These are phyloP conservation scores for Tieghemostelium lacteum DNA, from an alignment of 78 protist species.

Conservation along the genomic window DNA sequence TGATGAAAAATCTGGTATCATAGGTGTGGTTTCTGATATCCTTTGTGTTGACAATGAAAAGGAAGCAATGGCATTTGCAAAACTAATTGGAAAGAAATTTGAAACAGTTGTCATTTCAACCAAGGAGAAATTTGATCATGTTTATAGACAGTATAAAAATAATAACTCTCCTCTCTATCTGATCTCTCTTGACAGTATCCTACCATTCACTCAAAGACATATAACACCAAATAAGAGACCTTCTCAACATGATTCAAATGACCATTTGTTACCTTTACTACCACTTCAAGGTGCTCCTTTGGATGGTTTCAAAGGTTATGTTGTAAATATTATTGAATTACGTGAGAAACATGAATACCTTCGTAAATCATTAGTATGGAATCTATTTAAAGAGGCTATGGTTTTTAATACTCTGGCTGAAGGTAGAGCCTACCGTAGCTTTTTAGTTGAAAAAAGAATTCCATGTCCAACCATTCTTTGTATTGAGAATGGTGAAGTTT, in stretches of 20 bases:
- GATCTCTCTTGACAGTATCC: conserved; percentile 9
- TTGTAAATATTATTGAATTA: conserved; percentile 44
- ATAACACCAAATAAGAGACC: neutral
- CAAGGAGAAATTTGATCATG: neutral
- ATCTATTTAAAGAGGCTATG: conserved; percentile 39
- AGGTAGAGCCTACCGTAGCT: neutral
- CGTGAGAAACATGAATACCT: conserved; percentile 58
- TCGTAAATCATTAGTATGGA: conserved; percentile 47
- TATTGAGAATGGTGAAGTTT: conserved; percentile 18
- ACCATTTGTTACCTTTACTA: neutral
- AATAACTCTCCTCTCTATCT: neutral
- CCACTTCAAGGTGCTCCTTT: conserved; percentile 47
- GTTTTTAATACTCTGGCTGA: conserved; percentile 39
- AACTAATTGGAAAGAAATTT: conserved; percentile 19
- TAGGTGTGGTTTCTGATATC: conserved; percentile 64
- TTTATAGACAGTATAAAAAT: neutral
- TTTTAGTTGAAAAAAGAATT: neutral
- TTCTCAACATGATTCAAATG: neutral
- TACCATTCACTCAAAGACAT: conserved; percentile 1
- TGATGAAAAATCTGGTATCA: conserved; percentile 19
- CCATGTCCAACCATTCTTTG: conserved; percentile 33
- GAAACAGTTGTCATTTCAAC: conserved; percentile 23
- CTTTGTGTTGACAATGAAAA: conserved; percentile 19
- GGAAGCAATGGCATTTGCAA: conserved; percentile 8
- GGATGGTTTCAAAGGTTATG: conserved; percentile 37